Evolutionary conservation across 345 rosid species (phyloP).

Genomic region (Aegle marmelos): DNA sequence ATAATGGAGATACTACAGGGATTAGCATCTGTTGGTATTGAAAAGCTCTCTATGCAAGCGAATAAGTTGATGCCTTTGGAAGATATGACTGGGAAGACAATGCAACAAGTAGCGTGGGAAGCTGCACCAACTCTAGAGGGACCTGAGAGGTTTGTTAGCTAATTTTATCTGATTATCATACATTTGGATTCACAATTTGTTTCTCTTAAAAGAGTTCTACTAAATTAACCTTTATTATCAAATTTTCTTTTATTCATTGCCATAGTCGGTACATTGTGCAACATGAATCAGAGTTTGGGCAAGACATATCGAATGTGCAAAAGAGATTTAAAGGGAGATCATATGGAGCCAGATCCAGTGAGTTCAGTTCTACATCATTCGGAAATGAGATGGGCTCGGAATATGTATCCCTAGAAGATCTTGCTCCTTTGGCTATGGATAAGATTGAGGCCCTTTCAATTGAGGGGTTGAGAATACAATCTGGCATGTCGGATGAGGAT

Average conservation of each 20-base stretch:
- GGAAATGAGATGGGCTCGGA: slow-evolving; percentile 50
- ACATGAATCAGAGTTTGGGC: slow-evolving; percentile 34
- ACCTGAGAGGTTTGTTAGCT: slow-evolving; percentile 54
- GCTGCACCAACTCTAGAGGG: slow-evolving; percentile 48
- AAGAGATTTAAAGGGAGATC: slow-evolving; percentile 35
- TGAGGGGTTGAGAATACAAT: slow-evolving; percentile 91
- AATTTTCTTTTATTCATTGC: slow-evolving; percentile 22
- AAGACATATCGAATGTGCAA: slow-evolving; percentile 30
- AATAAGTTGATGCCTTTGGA: slow-evolving; percentile 90
- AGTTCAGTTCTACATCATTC: slow-evolving; percentile 31
- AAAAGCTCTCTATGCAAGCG: slow-evolving; percentile 92
- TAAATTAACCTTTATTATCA: slow-evolving; percentile 9
- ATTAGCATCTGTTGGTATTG: slow-evolving; percentile 86
- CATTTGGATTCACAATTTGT: background rate
- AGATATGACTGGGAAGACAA: slow-evolving; percentile 86
- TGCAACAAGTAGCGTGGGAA: slow-evolving; percentile 84
- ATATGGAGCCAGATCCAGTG: slow-evolving; percentile 37
- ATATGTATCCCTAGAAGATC: slow-evolving; percentile 87
- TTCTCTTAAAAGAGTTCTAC: slow-evolving; percentile 5
- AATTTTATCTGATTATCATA: background rate
- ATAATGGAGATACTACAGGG: slow-evolving; percentile 65
- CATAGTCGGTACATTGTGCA: slow-evolving; percentile 50
- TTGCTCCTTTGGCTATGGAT: slow-evolving; percentile 97
- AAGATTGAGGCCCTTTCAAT: slow-evolving; percentile 95
- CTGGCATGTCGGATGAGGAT: slow-evolving; percentile 75